Evolutionary conservation across 176 grass and related monocot species (phyloP).

Genomic region (Pharus latifolius): DNA sequence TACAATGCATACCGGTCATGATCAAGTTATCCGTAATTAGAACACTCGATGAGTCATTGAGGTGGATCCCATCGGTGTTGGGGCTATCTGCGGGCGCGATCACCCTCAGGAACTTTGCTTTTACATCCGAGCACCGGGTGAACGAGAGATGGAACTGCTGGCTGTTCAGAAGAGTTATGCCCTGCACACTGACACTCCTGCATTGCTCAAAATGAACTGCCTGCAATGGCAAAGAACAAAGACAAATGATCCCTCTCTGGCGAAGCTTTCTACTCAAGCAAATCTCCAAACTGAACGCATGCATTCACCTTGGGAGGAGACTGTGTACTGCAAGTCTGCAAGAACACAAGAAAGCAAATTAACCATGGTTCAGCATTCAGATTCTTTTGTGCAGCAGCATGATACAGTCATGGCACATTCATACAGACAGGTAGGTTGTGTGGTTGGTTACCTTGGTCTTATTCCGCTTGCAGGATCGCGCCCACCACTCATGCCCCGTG

Average conservation of each 20-base stretch:
- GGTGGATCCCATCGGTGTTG: constrained; percentile 89
- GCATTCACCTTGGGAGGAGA: constrained; percentile 42
- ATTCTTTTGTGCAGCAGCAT: neutral
- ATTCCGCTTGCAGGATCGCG: constrained; percentile 60
- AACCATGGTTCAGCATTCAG: neutral
- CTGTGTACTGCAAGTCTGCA: constrained; percentile 42
- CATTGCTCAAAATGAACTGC: constrained; percentile 64
- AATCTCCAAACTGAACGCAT: neutral
- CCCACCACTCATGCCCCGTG: constrained; percentile 74
- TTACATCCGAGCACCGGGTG: constrained; percentile 47
- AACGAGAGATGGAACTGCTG: constrained; percentile 74
- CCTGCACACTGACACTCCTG: constrained; percentile 37
- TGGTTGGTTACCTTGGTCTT: constrained; percentile 24
- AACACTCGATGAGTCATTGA: constrained; percentile 41
- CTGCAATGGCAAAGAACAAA: constrained; percentile 2
- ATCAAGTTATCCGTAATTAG: constrained; percentile 45
- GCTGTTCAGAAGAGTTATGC: constrained; percentile 53
- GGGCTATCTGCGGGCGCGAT: constrained; percentile 71
- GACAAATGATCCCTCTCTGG: neutral
- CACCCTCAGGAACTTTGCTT: constrained; percentile 46
- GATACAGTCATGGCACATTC: too few species aligned
- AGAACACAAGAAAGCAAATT: neutral
- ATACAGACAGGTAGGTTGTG: neutral
- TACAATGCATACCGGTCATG: constrained; percentile 29
- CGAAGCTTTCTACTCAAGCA: neutral